Evolutionary conservation across 2,329 filamentous ascomycete genomes (phyloP).

Genomic region (Aspergillus sp.): DNA sequence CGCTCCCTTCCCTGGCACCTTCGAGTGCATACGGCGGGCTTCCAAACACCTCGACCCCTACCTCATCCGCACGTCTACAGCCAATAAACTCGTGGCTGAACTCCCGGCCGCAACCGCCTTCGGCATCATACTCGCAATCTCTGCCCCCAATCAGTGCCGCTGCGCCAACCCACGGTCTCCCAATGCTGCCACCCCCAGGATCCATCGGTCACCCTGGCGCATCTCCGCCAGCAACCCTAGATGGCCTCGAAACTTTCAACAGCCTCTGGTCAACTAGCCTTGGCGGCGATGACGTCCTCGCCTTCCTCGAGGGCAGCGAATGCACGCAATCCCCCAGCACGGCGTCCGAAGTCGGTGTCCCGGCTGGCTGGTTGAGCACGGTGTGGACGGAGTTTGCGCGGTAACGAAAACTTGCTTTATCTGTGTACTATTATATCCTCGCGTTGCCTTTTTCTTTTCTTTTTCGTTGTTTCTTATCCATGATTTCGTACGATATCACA

Average conservation of each 20-base stretch:
- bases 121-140: slow-evolving; percentile 38
- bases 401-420: slow-evolving; percentile 15
- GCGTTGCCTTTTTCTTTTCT: not conserved
- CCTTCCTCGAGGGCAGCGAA: slow-evolving; percentile 38
- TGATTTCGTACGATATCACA: not conserved
- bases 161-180: slow-evolving; percentile 30
- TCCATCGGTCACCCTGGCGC: slow-evolving; percentile 30
- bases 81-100: slow-evolving; percentile 42
- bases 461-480: slow-evolving; percentile 3
- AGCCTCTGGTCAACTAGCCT: slow-evolving; percentile 34
- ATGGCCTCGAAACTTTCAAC: slow-evolving; percentile 25
- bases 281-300: slow-evolving; percentile 38
- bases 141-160: slow-evolving; percentile 39
- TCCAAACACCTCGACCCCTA: slow-evolving; percentile 19
- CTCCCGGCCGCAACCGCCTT: slow-evolving; percentile 30
- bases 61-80: slow-evolving; percentile 37
- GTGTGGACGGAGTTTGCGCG: slow-evolving; percentile 36
- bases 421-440: slow-evolving; percentile 11
- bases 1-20: slow-evolving; percentile 31
- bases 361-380: slow-evolving; percentile 37
- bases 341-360: slow-evolving; percentile 33
- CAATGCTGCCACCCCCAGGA: slow-evolving; percentile 38
- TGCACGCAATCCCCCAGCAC: slow-evolving; percentile 28
- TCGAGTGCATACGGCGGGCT: slow-evolving; percentile 22
- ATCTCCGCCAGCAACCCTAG: slow-evolving; percentile 31